A percentile compares a stretch with the other conserved stretches of the same genome.
Evolutionary conservation across 169 alveolate species (phyloP).

Genomic region (Ichthyophthirius multifiliis): DNA sequence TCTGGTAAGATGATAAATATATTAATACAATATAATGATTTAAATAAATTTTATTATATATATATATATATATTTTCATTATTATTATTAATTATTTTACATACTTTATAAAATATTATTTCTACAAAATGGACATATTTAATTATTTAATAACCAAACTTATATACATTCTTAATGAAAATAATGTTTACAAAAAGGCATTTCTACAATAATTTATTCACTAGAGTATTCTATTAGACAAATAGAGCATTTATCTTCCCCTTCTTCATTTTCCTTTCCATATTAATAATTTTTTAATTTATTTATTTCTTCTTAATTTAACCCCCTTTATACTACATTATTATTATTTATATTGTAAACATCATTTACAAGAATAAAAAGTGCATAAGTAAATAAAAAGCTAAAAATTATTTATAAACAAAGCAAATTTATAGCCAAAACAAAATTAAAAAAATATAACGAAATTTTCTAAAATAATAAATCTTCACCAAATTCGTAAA

Average conservation of each 20-base stretch:
- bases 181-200: conserved; percentile 12
- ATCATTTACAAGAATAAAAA: not conserved
- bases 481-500: not conserved
- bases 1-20: too few species aligned
- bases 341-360: not conserved
- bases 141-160: not conserved
- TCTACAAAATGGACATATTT: conserved; percentile 11
- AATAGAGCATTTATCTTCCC: not conserved
- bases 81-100: too few species aligned
- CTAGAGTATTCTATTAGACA: conserved; percentile 1
- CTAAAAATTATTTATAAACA: not conserved
- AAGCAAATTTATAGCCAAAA: not conserved
- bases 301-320: not conserved
- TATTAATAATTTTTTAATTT: not conserved
- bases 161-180: not conserved
- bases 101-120: conserved; percentile 1
- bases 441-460: not conserved
- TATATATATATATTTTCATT: too few species aligned
- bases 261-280: not conserved
- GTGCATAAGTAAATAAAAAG: not conserved
- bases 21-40: too few species aligned
- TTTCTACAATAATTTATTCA: not conserved
- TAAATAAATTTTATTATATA: too few species aligned
- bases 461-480: not conserved
- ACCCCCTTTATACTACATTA: too few species aligned